These are phyloP conservation scores for Pyracantha coccinea DNA, from an alignment of 331 rosid genomes.

Conservation along the genomic window DNA sequence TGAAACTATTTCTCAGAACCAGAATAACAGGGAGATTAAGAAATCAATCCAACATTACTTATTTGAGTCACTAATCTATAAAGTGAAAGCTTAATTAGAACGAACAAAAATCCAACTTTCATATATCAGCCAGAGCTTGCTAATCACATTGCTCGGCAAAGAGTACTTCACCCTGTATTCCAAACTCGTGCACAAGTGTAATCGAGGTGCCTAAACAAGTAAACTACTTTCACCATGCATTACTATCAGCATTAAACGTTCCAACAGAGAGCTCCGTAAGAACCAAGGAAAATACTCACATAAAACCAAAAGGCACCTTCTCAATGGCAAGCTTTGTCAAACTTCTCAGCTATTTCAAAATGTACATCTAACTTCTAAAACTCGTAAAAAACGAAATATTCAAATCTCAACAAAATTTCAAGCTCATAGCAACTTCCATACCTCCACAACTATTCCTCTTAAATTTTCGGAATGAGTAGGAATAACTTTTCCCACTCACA, in stretches of 20 bases:
- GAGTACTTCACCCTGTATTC: neutral
- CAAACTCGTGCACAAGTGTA: neutral
- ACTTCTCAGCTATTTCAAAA: neutral
- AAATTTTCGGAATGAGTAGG: slow-evolving; percentile 59
- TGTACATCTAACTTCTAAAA: neutral
- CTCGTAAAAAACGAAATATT: neutral
- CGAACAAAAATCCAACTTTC: neutral
- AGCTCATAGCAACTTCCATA: neutral
- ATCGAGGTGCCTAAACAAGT: neutral
- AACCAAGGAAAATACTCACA: neutral
- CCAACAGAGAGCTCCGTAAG: neutral
- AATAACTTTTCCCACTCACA: slow-evolving; percentile 71
- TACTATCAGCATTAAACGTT: neutral
- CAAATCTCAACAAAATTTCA: neutral
- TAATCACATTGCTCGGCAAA: neutral
- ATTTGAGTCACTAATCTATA: neutral
- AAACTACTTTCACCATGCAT: neutral
- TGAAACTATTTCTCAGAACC: neutral
- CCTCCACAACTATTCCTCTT: slow-evolving; percentile 95
- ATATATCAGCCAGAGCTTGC: neutral
- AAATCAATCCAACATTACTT: neutral
- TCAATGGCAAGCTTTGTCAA: neutral
- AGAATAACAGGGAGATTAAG: neutral
- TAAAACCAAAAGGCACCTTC: neutral
- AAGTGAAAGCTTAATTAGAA: neutral